Percentiles rank a stretch among this genome's conserved stretches.
phyloP scores from a whole-genome alignment of 163 green algal genomes.

The Scenedesmus sp. region DNA sequence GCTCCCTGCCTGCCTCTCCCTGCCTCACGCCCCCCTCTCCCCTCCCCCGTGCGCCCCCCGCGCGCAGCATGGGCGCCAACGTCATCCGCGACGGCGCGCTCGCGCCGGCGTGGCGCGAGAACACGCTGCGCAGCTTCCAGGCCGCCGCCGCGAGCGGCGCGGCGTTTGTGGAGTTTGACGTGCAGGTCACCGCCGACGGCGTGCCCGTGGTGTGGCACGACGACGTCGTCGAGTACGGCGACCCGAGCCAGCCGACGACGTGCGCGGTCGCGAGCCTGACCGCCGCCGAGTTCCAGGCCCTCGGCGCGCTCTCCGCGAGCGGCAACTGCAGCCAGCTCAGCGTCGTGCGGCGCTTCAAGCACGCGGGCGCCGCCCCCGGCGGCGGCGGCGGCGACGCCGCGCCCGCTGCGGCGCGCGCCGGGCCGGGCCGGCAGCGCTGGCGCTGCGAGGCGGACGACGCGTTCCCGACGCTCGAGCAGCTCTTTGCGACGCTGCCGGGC shows the following conservation, averaged over 20 bases:
- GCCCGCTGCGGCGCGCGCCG: not conserved
- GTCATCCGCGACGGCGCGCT: slow-evolving; percentile 38
- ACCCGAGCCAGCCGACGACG: slow-evolving; percentile 34
- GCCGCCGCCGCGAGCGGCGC: slow-evolving; percentile 69
- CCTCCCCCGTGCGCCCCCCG: not conserved
- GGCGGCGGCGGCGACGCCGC: not conserved
- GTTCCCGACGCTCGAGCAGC: slow-evolving; percentile 75
- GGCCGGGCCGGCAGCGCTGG: slow-evolving; percentile 36
- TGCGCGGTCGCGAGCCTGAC: slow-evolving; percentile 63
- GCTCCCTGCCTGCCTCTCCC: no score
- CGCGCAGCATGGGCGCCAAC: slow-evolving; percentile 46
- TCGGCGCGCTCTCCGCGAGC: slow-evolving; percentile 46
- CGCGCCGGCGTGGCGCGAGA: slow-evolving; percentile 72
- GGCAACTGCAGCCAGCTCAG: slow-evolving; percentile 29
- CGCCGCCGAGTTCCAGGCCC: slow-evolving; percentile 59
- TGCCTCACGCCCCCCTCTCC: not conserved
- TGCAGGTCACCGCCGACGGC: slow-evolving; percentile 83
- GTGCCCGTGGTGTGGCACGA: slow-evolving; percentile 90
- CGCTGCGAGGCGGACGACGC: slow-evolving; percentile 60
- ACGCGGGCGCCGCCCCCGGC: not conserved
- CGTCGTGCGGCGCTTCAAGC: slow-evolving; percentile 48
- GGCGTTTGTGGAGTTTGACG: slow-evolving; percentile 89
- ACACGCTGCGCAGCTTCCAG: slow-evolving; percentile 81
- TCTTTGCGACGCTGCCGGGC: slow-evolving; percentile 64
- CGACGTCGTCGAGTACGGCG: slow-evolving; percentile 72